A percentile compares a stretch with the other conserved stretches of the same genome.
Conservation (phyloP, 768 basidiomycete genomes). For the Ephemerocybe angulata region DNA sequence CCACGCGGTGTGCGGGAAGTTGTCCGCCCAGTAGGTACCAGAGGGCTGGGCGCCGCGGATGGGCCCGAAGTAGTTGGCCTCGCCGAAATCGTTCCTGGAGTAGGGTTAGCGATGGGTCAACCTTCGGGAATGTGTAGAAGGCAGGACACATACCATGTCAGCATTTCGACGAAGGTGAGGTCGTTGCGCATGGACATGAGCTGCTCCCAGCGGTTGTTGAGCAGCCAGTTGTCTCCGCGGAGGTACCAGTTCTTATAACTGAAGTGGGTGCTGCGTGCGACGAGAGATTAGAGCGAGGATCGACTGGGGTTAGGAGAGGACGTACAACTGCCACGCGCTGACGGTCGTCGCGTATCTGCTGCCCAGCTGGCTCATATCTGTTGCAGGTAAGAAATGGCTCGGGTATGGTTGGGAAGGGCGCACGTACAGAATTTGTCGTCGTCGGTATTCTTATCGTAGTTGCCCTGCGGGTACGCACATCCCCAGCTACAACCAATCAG, state of each 20-base stretch:
- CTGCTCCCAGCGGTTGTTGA: constrained; percentile 69
- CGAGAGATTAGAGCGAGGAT: background rate
- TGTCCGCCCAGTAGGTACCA: constrained; percentile 42
- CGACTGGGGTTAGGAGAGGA: background rate
- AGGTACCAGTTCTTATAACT: background rate
- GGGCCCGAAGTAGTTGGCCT: constrained; percentile 72
- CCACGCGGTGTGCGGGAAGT: constrained; percentile 50
- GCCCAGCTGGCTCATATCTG: constrained; percentile 44
- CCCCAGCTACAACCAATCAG: constrained; percentile 43
- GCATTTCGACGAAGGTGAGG: constrained; percentile 58
- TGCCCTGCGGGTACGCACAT: constrained; percentile 57
- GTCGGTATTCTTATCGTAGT: constrained; percentile 37
- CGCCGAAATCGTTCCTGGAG: constrained; percentile 69
- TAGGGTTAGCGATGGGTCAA: background rate
- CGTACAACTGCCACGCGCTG: constrained; percentile 47
- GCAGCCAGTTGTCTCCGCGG: constrained; percentile 64
- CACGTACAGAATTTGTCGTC: constrained; percentile 48
- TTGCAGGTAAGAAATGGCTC: background rate
- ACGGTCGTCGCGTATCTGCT: constrained; percentile 42
- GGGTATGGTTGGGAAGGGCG: background rate
- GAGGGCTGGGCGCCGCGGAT: constrained; percentile 47
- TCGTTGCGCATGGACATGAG: constrained; percentile 54
- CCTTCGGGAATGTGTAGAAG: background rate
- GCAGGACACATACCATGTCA: constrained; percentile 50
- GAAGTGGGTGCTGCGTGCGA: too few species aligned